phyloP scores from a whole-genome alignment of 768 basidiomycete genomes.

The Agrocybe pediades region DNA sequence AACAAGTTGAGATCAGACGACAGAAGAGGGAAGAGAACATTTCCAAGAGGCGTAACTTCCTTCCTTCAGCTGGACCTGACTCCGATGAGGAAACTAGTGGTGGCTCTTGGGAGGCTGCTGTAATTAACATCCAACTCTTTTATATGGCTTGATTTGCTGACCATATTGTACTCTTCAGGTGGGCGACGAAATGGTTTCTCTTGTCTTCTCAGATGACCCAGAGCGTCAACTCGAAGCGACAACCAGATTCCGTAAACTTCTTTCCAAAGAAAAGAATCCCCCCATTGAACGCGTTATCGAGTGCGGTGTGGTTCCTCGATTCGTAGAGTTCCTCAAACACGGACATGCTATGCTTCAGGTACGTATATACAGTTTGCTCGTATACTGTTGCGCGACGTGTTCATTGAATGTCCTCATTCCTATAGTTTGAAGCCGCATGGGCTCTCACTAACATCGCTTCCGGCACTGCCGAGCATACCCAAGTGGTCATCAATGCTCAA shows the following conservation, averaged over 20 bases:
- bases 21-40: slow-evolving; percentile 99
- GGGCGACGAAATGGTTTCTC: slow-evolving; percentile 89
- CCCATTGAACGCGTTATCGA: slow-evolving; percentile 98
- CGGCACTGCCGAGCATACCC: slow-evolving; percentile 97
- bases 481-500: slow-evolving; percentile 92
- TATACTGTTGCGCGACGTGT: slow-evolving; percentile 3
- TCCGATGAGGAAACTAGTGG: slow-evolving; percentile 88
- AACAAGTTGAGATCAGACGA: slow-evolving; percentile 97
- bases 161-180: slow-evolving; percentile 45
- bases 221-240: slow-evolving; percentile 96
- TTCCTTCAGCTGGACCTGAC: slow-evolving; percentile 71
- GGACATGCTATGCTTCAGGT: slow-evolving; percentile 88
- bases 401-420: slow-evolving; percentile 4
- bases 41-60: slow-evolving; percentile 94
- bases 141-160: slow-evolving; percentile 11
- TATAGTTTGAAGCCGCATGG: slow-evolving; percentile 96
- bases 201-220: slow-evolving; percentile 89
- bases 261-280: slow-evolving; percentile 99
- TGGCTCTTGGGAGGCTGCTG: slow-evolving; percentile 78
- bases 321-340: slow-evolving; percentile 88
- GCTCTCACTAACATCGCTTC: slow-evolving; percentile 98
- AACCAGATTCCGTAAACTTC: slow-evolving; percentile 96
- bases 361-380: slow-evolving; percentile 18
- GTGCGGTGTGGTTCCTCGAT: slow-evolving; percentile 95
- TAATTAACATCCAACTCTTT: slow-evolving; percentile 36